Evolutionary conservation across 352 stramenopile genomes (phyloP).

Genomic region (Phytopythium chamaehyphon): DNA sequence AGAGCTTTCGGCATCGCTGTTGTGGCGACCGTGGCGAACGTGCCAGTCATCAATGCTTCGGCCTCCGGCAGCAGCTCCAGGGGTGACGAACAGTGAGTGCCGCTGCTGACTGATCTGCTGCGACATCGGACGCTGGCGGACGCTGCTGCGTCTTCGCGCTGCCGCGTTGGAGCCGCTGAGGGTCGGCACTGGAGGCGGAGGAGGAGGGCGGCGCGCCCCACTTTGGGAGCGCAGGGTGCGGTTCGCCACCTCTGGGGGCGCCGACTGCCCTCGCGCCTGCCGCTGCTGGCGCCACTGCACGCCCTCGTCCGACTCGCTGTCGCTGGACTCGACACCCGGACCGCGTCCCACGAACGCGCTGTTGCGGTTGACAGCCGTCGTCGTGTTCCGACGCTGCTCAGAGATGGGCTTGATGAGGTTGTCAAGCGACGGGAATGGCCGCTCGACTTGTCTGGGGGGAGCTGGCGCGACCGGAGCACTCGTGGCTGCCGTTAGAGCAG

Average conservation of each 20-base stretch:
- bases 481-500: conserved; percentile 3
- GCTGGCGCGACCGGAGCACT: too few relatives aligned
- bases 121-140: conserved; percentile 1
- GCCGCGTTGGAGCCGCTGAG: background rate
- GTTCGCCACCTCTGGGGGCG: conserved; percentile 1
- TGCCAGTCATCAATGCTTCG: conserved; percentile 9
- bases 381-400: conserved; percentile 5
- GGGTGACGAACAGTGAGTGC: background rate
- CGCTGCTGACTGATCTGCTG: conserved; percentile 4
- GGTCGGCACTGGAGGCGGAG: conserved; percentile 5
- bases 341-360: background rate
- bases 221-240: background rate
- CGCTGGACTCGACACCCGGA: background rate
- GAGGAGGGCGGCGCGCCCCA: background rate
- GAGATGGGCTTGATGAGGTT: conserved; percentile 3
- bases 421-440: conserved; percentile 1
- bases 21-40: conserved; percentile 10
- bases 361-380: background rate
- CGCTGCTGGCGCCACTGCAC: conserved; percentile 1
- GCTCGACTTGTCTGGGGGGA: background rate
- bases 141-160: background rate
- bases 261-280: conserved; percentile 4
- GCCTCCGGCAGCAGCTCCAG: background rate
- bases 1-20: conserved; percentile 9
- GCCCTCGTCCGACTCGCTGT: background rate